These are phyloP conservation scores for Camptophora hylomeconis DNA, from an alignment of 2,329 filamentous ascomycete species.

Conservation along the genomic window DNA sequence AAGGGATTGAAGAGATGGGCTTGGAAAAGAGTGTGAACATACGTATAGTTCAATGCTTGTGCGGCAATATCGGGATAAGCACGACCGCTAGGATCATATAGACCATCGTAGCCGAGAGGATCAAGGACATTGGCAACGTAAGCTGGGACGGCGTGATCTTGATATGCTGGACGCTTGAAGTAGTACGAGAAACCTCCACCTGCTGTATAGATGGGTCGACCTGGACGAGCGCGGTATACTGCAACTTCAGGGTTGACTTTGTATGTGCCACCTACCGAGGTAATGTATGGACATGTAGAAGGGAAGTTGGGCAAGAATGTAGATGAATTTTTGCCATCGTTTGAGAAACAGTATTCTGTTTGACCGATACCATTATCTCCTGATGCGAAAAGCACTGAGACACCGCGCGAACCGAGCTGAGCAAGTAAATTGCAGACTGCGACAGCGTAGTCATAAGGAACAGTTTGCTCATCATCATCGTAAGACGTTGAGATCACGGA, in stretches of 20 bases:
- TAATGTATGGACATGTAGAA: slow-evolving; percentile 54
- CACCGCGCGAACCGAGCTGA: slow-evolving; percentile 51
- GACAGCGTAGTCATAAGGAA: slow-evolving; percentile 49
- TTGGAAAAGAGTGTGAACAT: too few relatives aligned
- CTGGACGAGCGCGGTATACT: slow-evolving; percentile 29
- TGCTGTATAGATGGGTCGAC: slow-evolving; percentile 26
- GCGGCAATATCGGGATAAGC: slow-evolving; percentile 48
- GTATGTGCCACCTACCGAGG: slow-evolving; percentile 48
- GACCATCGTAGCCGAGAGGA: slow-evolving; percentile 31
- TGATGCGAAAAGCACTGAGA: slow-evolving; percentile 48
- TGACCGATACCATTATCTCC: slow-evolving; percentile 46
- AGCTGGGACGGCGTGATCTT: slow-evolving; percentile 28
- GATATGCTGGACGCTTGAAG: slow-evolving; percentile 36
- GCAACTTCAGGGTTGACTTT: slow-evolving; percentile 35
- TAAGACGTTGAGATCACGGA: slow-evolving; percentile 54
- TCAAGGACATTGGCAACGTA: slow-evolving; percentile 31
- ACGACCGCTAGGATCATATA: slow-evolving; percentile 38
- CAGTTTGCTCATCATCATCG: slow-evolving; percentile 52
- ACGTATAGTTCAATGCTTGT: slow-evolving; percentile 40
- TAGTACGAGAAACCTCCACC: slow-evolving; percentile 41
- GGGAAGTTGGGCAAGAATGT: slow-evolving; percentile 52
- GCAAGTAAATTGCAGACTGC: slow-evolving; percentile 52
- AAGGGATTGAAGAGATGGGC: too few relatives aligned
- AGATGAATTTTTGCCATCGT: slow-evolving; percentile 44
- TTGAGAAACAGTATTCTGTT: slow-evolving; percentile 39